A percentile compares a stretch with the other conserved stretches of the same genome.
Conservation (phyloP, 2,329 filamentous ascomycete species). For the Curvularia sp. region DNA sequence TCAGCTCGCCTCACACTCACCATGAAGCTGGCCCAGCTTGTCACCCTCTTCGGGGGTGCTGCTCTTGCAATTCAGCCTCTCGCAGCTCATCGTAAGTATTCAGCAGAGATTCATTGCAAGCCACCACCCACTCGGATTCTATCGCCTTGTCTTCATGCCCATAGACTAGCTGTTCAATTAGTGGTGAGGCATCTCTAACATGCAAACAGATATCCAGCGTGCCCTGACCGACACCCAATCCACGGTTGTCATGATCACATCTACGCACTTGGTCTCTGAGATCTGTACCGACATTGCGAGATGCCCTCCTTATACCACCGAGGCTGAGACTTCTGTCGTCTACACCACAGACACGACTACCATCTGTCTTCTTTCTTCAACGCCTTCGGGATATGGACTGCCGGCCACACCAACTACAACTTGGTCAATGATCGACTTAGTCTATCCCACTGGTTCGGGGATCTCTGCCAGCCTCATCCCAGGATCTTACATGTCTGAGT, state of each 20-base stretch:
- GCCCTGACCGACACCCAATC: constrained; percentile 39
- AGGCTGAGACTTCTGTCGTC: constrained; percentile 48
- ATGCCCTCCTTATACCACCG: constrained; percentile 49
- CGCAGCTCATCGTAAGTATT: constrained; percentile 31
- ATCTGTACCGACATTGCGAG: constrained; percentile 46
- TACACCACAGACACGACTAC: constrained; percentile 53
- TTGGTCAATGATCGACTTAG: constrained; percentile 14
- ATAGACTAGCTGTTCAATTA: not conserved
- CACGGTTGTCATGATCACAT: constrained; percentile 51
- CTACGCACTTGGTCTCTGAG: constrained; percentile 50
- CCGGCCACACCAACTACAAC: constrained; percentile 14
- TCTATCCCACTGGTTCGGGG: constrained; percentile 11
- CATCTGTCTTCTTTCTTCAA: constrained; percentile 47
- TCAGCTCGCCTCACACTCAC: constrained; percentile 21
- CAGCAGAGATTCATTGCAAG: not conserved
- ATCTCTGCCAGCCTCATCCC: constrained; percentile 18
- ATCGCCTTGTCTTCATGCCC: not conserved
- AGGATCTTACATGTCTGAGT: constrained; percentile 9
- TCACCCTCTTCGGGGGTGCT: constrained; percentile 35
- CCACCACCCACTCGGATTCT: not conserved
- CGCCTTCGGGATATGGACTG: constrained; percentile 23
- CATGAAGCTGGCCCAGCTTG: constrained; percentile 41
- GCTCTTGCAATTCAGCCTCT: constrained; percentile 31
- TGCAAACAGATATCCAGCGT: constrained; percentile 18
- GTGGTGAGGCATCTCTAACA: constrained; percentile 14